Base-by-base conservation (phyloP, 345 rosid species). In the Kernera saxatilis region DNA sequence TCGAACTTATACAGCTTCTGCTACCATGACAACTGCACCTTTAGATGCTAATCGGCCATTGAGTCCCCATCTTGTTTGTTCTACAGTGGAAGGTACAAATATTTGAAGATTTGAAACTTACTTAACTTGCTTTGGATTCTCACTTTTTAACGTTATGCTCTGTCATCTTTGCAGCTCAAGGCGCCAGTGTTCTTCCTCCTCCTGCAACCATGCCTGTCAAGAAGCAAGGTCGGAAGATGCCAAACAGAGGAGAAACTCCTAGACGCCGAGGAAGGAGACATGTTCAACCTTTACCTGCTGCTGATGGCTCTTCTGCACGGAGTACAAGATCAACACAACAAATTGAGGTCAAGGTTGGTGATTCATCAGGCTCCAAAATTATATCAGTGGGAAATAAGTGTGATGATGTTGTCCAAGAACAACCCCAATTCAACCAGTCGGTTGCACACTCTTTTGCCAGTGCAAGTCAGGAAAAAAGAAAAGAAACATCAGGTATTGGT, bases 261-360 rank as follows among this genome's bases (percentile, higher is more conserved):
- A 80, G 84, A 10, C 88, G 87, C 58, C 77, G 87, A 77, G 96
- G 96, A 73, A 84, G 77, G 83, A 86, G 86, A 65, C 80, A 75
- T 59, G 77, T 50, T 12, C 70, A 71, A 54, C 69, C 74, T 36
- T 64, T 65, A 48, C 59, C 83, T 64, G 60, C 66, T 75, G 71
- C 83, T 51, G 88, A 84, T 78, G 84, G 62, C 76, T 77, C 85
- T 55, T 67, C 71, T 59, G 75, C 67, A 64, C 81, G 75, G 84
- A 65, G 68, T 76, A 70, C 82, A 59, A 75, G 76, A 66, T 36
- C 64, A 54, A 73, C 72, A 69, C 66, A 55, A 26, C 78, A 69
- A 33, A 23, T 63, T 21, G 84, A 68, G 62, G 67, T 18, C 50
- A 81, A 73, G 64, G 55, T 72, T 10, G 43, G 36, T 60, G 84